Evolutionary conservation across 495 filamentous ascomycete species (phyloP), one percentile per base, ranked within the genome.

Genomic region (Hypoxylon trugodes): DNA sequence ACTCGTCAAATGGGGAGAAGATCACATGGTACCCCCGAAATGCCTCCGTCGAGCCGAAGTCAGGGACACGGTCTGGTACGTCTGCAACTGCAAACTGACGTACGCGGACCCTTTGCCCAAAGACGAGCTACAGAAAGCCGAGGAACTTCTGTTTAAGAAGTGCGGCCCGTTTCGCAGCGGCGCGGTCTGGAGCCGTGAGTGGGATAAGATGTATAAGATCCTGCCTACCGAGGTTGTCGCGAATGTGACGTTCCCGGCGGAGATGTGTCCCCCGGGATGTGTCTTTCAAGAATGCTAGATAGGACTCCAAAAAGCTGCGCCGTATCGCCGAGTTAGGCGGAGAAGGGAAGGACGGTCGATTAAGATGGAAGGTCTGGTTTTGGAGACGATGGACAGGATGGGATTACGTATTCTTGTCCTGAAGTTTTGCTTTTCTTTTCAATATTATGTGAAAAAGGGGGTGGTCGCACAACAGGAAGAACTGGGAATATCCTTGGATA

Each of bases 61-160:
- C 38, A 9, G 6, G 18, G 26, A 49, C 2, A 16, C 35, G 18
- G n/a, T 45, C 10, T 55, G 16, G 24, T 55, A 35, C 28, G 10
- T 24, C 16, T 55, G 51, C 51, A 55, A 55, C 51, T 55, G 51
- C 51, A 55, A 55, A 30, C 45, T 3, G 16, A 10, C 3, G 26
- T 13, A 35, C 16, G 13, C 9, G 12, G 38, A 55, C 38, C 25
- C 8, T 0, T 0, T 55, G 0, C 4, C 38, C 1, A 2, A 4
- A 9, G 16, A 21, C 15, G 51, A 55, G 51, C 15, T 55, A 3
- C 6, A 6, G 6, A 4, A 46, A 2, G 41, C 21, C 7, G 28
- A 56, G 52, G n/a, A n/a, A 2, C 6, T 45, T 21, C 7, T 56
- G 1, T 22, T 12, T 9, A 19, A 32, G 1, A 4, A 26, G n/a